phyloP scores from a whole-genome alignment of 768 basidiomycete genomes.

The Auricularia heimuer region DNA sequence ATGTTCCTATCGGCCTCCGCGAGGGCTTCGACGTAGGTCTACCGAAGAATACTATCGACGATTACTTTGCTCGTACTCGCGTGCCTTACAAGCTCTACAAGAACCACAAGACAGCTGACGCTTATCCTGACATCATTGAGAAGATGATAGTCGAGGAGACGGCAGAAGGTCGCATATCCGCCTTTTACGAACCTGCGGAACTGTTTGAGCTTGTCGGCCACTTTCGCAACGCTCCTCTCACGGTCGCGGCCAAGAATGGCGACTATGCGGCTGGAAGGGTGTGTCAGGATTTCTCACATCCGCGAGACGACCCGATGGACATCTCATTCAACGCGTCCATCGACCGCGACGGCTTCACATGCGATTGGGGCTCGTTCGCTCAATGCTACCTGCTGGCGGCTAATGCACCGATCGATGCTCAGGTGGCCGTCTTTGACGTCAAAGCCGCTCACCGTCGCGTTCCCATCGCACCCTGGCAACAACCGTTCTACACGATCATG shows the following conservation, averaged over 20 bases:
- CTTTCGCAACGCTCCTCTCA: slow-evolving; percentile 22
- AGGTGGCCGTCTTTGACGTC: slow-evolving; percentile 15
- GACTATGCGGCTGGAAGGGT: too few species aligned
- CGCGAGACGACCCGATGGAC: slow-evolving; percentile 12
- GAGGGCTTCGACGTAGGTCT: neutral
- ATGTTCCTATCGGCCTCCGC: neutral
- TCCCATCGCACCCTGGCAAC: too few species aligned
- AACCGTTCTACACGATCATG: too few species aligned
- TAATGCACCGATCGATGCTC: too few species aligned
- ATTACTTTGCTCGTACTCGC: neutral
- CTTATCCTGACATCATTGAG: neutral
- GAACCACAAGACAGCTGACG: neutral
- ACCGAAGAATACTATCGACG: neutral
- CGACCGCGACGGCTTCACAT: slow-evolving; percentile 22
- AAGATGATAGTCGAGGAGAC: neutral
- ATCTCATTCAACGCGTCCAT: slow-evolving; percentile 24
- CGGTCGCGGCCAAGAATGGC: slow-evolving; percentile 9
- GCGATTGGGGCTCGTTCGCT: slow-evolving; percentile 11
- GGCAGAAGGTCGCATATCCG: neutral
- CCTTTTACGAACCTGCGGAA: slow-evolving; percentile 8
- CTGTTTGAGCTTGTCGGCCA: slow-evolving; percentile 19
- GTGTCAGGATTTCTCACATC: slow-evolving; percentile 22
- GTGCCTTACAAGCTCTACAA: neutral
- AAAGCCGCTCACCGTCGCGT: slow-evolving; percentile 8
- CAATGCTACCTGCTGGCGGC: slow-evolving; percentile 24